Evolutionary conservation across 257 asterid genomes (phyloP).

Genomic region (Fraxinus anomala): DNA sequence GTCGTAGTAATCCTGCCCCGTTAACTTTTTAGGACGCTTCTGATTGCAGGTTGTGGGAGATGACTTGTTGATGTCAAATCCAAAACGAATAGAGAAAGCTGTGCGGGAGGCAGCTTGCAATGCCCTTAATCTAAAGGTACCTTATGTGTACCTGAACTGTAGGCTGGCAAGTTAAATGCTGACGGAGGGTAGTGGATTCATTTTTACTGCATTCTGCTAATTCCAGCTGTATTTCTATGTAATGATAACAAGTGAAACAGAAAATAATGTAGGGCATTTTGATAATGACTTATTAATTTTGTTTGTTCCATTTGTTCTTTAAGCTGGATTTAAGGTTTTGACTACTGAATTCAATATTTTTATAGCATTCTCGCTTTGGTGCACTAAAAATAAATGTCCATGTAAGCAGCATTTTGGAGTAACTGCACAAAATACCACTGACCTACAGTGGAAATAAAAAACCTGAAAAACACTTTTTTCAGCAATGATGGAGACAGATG

Average conservation of each 20-base stretch:
- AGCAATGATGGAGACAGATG: neutral
- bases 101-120: conserved; percentile 81
- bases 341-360: conserved; percentile 13
- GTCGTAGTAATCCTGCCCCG: neutral
- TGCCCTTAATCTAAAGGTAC: conserved; percentile 87
- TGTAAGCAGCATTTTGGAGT: conserved; percentile 16
- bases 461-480: neutral
- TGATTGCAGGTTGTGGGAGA: conserved; percentile 87
- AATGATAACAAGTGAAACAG: conserved; percentile 2
- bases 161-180: conserved; percentile 14
- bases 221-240: conserved; percentile 10
- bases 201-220: conserved; percentile 3
- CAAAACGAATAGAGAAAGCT: conserved; percentile 91
- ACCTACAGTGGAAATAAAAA: neutral
- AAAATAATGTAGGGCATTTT: neutral
- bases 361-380: conserved; percentile 17
- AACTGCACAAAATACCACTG: conserved; percentile 14
- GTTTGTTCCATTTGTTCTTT: neutral
- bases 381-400: neutral
- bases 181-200: neutral
- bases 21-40: conserved; percentile 9
- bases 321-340: conserved; percentile 3
- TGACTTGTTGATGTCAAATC: conserved; percentile 81
- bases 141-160: conserved; percentile 23
- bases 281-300: neutral